A percentile compares a stretch with the other conserved stretches of the same genome.
phyloP scores from a whole-genome alignment of 1,284 basidiomycete genomes.

The Vanrija humicola region DNA sequence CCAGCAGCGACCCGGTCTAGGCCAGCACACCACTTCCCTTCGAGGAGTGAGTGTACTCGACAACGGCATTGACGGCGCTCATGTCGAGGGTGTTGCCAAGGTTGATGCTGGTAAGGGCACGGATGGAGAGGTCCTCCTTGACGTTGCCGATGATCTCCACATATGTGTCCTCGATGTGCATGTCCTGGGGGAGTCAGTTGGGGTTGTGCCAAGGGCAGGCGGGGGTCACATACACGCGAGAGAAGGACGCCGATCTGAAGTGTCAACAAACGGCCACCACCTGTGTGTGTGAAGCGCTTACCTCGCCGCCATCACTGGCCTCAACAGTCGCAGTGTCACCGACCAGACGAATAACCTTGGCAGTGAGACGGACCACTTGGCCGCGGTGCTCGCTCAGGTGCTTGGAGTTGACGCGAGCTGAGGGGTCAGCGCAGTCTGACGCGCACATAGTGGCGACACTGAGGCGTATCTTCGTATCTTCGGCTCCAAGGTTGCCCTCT shows the following conservation, averaged over 20 bases:
- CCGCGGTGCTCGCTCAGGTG: slow-evolving; percentile 34
- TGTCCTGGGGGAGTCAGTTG: slow-evolving; percentile 48
- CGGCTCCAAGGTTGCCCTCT: not conserved
- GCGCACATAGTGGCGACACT: too few species aligned
- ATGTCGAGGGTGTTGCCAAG: slow-evolving; percentile 59
- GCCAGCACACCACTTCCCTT: slow-evolving; percentile 42
- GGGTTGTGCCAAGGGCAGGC: not conserved
- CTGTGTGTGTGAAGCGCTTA: slow-evolving; percentile 16
- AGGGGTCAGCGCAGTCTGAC: not conserved
- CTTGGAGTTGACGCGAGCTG: slow-evolving; percentile 43
- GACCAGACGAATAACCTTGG: slow-evolving; percentile 62
- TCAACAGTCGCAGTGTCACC: slow-evolving; percentile 61
- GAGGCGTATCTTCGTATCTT: too few species aligned
- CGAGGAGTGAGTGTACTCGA: slow-evolving; percentile 37
- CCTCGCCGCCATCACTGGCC: slow-evolving; percentile 66
- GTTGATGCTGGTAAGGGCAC: slow-evolving; percentile 60
- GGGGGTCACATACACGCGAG: slow-evolving; percentile 46
- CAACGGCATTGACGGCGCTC: slow-evolving; percentile 41
- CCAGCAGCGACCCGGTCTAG: slow-evolving; percentile 30
- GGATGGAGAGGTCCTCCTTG: slow-evolving; percentile 59
- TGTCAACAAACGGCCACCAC: slow-evolving; percentile 4
- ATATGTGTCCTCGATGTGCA: slow-evolving; percentile 56
- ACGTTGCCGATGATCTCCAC: slow-evolving; percentile 74
- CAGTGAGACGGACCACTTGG: slow-evolving; percentile 65
- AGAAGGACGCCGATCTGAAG: slow-evolving; percentile 57